Evolutionary conservation across 257 asterid genomes (phyloP).

Genomic region (Nicotiana paniculata): DNA sequence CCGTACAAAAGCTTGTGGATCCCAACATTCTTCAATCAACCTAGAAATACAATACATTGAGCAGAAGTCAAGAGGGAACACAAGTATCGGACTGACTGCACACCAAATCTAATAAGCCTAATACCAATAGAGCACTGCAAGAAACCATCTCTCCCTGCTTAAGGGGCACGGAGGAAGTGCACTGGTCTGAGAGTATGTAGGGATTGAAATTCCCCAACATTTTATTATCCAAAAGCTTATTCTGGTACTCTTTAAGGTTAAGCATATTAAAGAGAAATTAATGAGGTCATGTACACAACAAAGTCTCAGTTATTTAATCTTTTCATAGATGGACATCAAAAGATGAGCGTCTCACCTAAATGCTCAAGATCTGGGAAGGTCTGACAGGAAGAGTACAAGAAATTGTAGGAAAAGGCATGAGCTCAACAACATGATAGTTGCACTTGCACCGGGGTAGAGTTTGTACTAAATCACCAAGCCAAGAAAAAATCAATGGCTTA

Average conservation of each 20-base stretch:
- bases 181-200: background rate
- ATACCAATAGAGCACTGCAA: background rate
- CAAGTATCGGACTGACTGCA: background rate
- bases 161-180: background rate
- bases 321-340: background rate
- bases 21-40: constrained; percentile 94
- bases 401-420: background rate
- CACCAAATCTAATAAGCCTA: background rate
- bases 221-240: background rate
- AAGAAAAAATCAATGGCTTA: background rate
- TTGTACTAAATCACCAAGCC: background rate
- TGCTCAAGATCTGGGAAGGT: background rate
- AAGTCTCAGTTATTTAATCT: background rate
- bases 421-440: background rate
- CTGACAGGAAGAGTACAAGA: background rate
- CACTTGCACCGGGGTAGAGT: background rate
- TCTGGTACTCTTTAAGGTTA: background rate
- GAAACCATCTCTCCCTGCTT: background rate
- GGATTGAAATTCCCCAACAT: background rate
- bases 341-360: background rate
- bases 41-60: constrained; percentile 29
- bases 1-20: constrained; percentile 44
- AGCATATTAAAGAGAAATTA: background rate
- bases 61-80: constrained; percentile 9
- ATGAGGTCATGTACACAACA: background rate